Percentiles rank a stretch among this genome's conserved stretches.
These are phyloP conservation scores for Sugiyamaella valdiviana DNA, from an alignment of 805 yeast species.

Conservation along the genomic window DNA sequence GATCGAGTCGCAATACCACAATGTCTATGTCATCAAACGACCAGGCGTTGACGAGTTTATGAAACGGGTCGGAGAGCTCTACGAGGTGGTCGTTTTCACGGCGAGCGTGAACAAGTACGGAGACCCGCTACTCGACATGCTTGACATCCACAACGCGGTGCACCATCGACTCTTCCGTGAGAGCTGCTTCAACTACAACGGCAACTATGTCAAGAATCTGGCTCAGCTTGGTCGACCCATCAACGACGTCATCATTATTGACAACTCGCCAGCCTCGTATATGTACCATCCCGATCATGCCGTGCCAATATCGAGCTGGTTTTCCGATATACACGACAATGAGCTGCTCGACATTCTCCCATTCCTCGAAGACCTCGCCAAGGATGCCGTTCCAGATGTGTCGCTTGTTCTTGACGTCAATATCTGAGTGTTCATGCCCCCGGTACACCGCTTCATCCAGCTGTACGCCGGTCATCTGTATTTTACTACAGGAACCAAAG, in stretches of 20 bases:
- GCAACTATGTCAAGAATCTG: constrained; percentile 88
- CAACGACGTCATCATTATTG: constrained; percentile 78
- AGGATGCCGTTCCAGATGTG: constrained; percentile 71
- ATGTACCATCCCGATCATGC: constrained; percentile 97
- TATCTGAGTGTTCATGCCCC: constrained; percentile 12
- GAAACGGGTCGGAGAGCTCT: constrained; percentile 72
- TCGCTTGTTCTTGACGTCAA: constrained; percentile 73
- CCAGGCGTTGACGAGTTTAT: constrained; percentile 97
- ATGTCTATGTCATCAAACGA: constrained; percentile 91
- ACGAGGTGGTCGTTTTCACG: constrained; percentile 94
- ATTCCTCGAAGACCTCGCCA: constrained; percentile 76
- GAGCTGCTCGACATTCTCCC: constrained; percentile 90
- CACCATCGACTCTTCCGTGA: constrained; percentile 94
- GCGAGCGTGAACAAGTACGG: constrained; percentile 95
- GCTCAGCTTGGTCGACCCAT: constrained; percentile 93
- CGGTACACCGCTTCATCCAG: not conserved
- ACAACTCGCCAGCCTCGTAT: constrained; percentile 97
- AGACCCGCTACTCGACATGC: constrained; percentile 84
- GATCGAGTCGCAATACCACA: constrained; percentile 85
- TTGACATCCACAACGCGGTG: constrained; percentile 67
- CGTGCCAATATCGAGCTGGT: constrained; percentile 96
- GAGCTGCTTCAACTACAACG: constrained; percentile 88
- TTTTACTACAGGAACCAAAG: no score
- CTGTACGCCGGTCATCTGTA: no score
- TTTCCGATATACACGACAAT: constrained; percentile 95